Evolutionary conservation across 495 filamentous ascomycete species (phyloP).

Genomic region (Neurospora sp.): DNA sequence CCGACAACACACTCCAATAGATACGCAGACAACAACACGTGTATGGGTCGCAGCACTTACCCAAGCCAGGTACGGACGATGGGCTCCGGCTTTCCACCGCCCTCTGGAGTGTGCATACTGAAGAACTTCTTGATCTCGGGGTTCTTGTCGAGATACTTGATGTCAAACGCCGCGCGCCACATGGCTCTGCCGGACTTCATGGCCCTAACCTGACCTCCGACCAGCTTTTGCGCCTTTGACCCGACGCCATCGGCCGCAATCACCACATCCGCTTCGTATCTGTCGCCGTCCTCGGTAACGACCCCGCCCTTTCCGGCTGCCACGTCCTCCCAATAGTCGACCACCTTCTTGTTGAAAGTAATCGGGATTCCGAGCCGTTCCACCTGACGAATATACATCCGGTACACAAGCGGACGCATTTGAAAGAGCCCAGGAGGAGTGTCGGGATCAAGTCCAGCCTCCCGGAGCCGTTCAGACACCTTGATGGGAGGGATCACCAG

Average conservation of each 20-base stretch:
- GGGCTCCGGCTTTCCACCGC: conserved; percentile 26
- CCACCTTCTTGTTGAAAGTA: conserved; percentile 41
- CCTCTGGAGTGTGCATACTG: conserved; percentile 23
- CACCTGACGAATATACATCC: conserved; percentile 45
- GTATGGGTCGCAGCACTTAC: conserved; percentile 15
- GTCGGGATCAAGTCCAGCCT: conserved; percentile 25
- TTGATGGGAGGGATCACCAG: conserved; percentile 29
- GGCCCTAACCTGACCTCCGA: conserved; percentile 40
- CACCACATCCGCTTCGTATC: conserved; percentile 43
- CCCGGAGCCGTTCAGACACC: conserved; percentile 31
- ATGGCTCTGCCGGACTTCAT: conserved; percentile 40
- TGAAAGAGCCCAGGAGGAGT: conserved; percentile 31
- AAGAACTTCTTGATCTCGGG: conserved; percentile 35
- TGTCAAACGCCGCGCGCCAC: conserved; percentile 40
- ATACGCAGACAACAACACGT: not conserved
- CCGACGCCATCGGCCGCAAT: conserved; percentile 53
- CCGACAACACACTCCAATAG: not conserved
- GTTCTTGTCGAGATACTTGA: conserved; percentile 28
- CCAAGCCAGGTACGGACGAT: conserved; percentile 33
- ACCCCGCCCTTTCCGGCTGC: conserved; percentile 30
- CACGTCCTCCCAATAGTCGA: conserved; percentile 42
- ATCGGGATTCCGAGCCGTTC: conserved; percentile 40
- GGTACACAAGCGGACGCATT: conserved; percentile 44
- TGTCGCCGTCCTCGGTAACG: conserved; percentile 37
- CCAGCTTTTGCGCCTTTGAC: conserved; percentile 38